These are phyloP conservation scores for Solanum neorickii DNA, from an alignment of 257 asterid genomes.

Conservation along the genomic window DNA sequence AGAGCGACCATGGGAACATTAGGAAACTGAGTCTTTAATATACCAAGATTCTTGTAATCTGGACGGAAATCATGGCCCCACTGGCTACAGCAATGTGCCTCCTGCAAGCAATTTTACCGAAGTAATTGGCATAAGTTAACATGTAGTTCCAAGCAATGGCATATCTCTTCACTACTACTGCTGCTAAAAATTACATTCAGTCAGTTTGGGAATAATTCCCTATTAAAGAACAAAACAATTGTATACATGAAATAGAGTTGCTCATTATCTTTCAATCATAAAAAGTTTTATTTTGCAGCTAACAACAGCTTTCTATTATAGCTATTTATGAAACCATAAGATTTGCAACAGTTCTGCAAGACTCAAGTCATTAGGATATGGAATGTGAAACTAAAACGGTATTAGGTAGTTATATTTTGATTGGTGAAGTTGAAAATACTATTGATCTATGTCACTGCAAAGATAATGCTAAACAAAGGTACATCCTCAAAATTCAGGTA, in stretches of 20 bases:
- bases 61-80: conserved; percentile 99
- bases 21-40: conserved; percentile 94
- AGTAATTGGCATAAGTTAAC: neutral
- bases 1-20: conserved; percentile 83
- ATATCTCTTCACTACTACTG: neutral
- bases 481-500: neutral
- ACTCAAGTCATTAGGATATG: neutral
- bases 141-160: neutral
- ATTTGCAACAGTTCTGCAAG: neutral
- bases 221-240: neutral
- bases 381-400: neutral
- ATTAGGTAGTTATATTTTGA: neutral
- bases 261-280: neutral
- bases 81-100: conserved; percentile 99
- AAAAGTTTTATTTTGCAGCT: neutral
- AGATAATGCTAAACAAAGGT: neutral
- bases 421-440: neutral
- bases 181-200: neutral
- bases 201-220: neutral
- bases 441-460: neutral
- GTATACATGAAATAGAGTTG: neutral
- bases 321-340: neutral
- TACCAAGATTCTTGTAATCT: conserved; percentile 95
- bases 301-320: neutral
- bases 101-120: conserved; percentile 35